Conservation (phyloP, 73 alveolate species). For the Paramecium pentaurelia region DNA sequence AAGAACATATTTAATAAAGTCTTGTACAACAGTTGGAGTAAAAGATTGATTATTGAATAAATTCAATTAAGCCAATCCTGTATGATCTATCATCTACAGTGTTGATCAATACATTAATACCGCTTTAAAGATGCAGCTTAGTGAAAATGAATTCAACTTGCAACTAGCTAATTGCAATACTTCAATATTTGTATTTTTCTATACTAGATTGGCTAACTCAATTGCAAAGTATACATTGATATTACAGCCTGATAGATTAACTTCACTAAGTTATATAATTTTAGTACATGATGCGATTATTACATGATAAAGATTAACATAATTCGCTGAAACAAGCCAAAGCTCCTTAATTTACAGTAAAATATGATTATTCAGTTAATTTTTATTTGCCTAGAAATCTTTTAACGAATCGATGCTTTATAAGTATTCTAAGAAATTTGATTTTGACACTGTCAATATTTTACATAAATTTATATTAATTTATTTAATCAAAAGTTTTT, state of each 20-base stretch:
- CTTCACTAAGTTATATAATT: not conserved
- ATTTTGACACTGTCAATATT: not conserved
- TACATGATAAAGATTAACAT: slow-evolving; percentile 6
- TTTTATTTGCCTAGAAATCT: not conserved
- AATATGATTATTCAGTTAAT: not conserved
- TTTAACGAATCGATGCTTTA: not conserved
- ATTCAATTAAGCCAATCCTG: not conserved
- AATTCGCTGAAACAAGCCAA: slow-evolving; percentile 3
- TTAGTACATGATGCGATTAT: not conserved
- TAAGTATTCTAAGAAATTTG: not conserved
- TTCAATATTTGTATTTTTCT: not conserved
- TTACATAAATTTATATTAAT: not conserved
- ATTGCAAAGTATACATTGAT: slow-evolving; percentile 1
- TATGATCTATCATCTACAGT: slow-evolving; percentile 31
- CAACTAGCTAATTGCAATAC: slow-evolving; percentile 2
- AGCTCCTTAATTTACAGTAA: not conserved
- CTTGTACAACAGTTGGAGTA: slow-evolving; percentile 28
- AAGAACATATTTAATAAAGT: slow-evolving; percentile 20
- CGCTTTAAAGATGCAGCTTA: slow-evolving; percentile 26
- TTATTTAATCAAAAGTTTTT: not conserved
- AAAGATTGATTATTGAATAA: not conserved
- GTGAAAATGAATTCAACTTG: slow-evolving; percentile 15
- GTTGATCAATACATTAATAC: not conserved
- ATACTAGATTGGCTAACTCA: slow-evolving; percentile 19
- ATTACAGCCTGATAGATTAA: slow-evolving; percentile 22